phyloP scores from a whole-genome alignment of 2,329 filamentous ascomycete genomes.

The Incumbomyces delicatus region DNA sequence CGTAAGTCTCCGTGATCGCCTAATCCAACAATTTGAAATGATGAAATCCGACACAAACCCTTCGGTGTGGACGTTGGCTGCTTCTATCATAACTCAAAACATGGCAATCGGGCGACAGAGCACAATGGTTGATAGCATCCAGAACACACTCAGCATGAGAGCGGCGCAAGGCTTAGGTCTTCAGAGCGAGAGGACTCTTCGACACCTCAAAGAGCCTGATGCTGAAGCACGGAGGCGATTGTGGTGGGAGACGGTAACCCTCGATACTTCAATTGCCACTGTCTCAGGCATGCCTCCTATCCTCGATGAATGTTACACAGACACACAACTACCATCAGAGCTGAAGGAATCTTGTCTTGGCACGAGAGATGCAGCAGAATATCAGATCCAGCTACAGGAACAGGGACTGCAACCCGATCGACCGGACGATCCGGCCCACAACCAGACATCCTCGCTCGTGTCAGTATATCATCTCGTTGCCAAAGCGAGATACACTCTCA shows the following conservation, averaged over 20 bases:
- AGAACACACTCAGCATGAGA: constrained; percentile 36
- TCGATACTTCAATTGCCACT: constrained; percentile 47
- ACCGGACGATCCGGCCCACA: constrained; percentile 33
- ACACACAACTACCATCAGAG: constrained; percentile 38
- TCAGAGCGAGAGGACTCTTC: constrained; percentile 38
- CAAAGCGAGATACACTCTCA: constrained; percentile 37
- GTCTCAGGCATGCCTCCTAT: constrained; percentile 39
- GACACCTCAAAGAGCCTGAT: constrained; percentile 38
- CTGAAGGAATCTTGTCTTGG: constrained; percentile 37
- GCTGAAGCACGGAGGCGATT: constrained; percentile 29
- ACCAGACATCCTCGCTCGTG: constrained; percentile 35
- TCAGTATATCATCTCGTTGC: constrained; percentile 27
- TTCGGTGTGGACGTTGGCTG: constrained; percentile 30
- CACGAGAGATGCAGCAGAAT: constrained; percentile 28
- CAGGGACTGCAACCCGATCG: constrained; percentile 29
- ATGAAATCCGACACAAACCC: constrained; percentile 14
- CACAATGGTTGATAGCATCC: constrained; percentile 38
- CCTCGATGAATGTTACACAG: constrained; percentile 40
- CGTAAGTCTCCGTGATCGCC: not conserved
- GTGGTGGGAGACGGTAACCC: constrained; percentile 33
- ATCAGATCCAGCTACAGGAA: constrained; percentile 27
- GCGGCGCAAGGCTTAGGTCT: constrained; percentile 28
- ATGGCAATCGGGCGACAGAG: constrained; percentile 40
- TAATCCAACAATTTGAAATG: not conserved
- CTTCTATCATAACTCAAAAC: constrained; percentile 39